These are phyloP conservation scores for Dictyostelium capitatum DNA, from an alignment of 78 protist species.

Conservation along the genomic window DNA sequence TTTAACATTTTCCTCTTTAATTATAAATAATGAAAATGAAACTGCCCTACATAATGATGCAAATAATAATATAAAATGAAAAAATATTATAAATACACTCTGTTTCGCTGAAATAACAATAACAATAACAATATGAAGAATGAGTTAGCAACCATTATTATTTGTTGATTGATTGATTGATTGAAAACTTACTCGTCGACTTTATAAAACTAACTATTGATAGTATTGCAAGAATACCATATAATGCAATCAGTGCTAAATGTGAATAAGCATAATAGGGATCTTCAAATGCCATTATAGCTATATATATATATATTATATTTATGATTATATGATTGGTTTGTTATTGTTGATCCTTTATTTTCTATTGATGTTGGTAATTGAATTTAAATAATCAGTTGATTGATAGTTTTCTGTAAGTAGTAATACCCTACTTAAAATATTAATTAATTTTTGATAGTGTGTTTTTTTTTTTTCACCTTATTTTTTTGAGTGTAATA, in stretches of 20 bases:
- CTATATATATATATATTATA: no score
- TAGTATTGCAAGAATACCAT: not conserved
- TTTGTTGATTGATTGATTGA: not conserved
- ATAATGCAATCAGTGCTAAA: not conserved
- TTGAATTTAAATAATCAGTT: no score
- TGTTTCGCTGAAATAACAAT: not conserved
- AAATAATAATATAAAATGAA: not conserved
- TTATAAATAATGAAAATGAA: slow-evolving; percentile 6
- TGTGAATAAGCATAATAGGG: slow-evolving; percentile 6
- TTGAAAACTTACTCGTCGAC: not conserved
- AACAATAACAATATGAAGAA: no score
- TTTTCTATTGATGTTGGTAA: no score
- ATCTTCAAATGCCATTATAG: not conserved
- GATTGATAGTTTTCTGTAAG: no score
- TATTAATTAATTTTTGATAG: no score
- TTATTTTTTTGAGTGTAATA: no score
- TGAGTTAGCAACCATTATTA: not conserved
- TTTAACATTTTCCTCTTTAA: not conserved
- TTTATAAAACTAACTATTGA: not conserved
- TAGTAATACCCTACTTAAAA: no score
- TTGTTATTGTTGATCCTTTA: no score
- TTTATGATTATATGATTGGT: no score
- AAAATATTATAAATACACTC: not conserved
- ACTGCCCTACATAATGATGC: not conserved
- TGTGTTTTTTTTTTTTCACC: no score